Evolutionary conservation across 768 basidiomycete species (phyloP), one percentile per base, ranked within the genome.

Genomic region (Boletus tylopilopsis): DNA sequence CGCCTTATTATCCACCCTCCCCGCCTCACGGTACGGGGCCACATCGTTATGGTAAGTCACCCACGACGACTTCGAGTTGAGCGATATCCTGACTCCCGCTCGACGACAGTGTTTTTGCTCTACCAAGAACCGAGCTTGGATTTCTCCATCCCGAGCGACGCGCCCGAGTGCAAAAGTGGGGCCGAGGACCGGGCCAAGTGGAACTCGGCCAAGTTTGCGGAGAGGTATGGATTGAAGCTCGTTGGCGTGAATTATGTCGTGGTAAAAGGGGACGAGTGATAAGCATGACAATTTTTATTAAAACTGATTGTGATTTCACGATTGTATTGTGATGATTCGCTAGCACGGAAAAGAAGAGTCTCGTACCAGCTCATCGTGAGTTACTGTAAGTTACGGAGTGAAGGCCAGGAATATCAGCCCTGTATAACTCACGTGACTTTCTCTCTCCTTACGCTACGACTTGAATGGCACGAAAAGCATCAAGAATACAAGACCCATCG

Each of bases 231-330:
- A 0, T 64, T 86, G 39, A 77, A 73, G 63, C 67, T 84, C 6
- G 80, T 84, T 18, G 84, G 79, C 12, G 79, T 73, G 13, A 84
- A 78, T 56, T 84, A 76, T 59, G 77, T 84, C 56, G 50, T 77
- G 42, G 75, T 79, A 7, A 61, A 18, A 7, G 67, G 62, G 2
- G 55, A 52, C 7, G 56, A 62, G 18, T 62, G 42, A 35, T 33
- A 11, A 16, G 21, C 5, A 24, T n/a, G n/a, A n/a, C n/a, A n/a
- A n/a, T n/a, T n/a, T n/a, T n/a, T n/a, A n/a, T n/a, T n/a, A n/a
- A n/a, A n/a, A n/a, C n/a, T n/a, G n/a, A n/a, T n/a, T n/a, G n/a
- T n/a, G n/a, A n/a, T n/a, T n/a, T n/a, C n/a, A n/a, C n/a, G n/a
- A n/a, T n/a, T n/a, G n/a, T n/a, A n/a, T n/a, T n/a, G n/a, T n/a